Evolutionary conservation across 805 yeast species (phyloP), one percentile per base, ranked within the genome.

Genomic region (Saccharomycopsis sp.): DNA sequence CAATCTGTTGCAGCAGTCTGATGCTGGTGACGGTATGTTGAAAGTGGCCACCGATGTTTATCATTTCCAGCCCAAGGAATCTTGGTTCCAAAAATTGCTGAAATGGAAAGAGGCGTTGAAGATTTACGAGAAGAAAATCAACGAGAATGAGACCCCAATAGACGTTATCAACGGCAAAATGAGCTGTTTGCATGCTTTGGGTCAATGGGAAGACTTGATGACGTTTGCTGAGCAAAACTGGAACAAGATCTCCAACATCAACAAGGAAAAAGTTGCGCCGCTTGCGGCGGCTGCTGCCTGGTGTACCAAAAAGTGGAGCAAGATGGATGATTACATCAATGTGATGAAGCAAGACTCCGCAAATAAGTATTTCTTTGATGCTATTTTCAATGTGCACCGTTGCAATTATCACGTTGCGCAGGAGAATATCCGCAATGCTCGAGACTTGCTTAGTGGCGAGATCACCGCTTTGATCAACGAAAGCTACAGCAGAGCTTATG

Each of bases 231-330:
- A 77, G 51, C 79, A 77, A 32, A 86, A 84, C 55, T 92, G 99
- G 99, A 67, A 64, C 15, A 65, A 68, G 22, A 73, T 94, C 0
- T 67, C 84, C 1, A 68, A 77, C 21, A 95, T 86, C 13, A 75
- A 77, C 30, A 73, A 79, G 51, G 68, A 95, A 42, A 75, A 80
- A 4, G 87, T 92, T 51, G 98, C 98, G 1, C 97, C 98, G 1
- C 64, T 94, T 40, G 98, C 97, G 0, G 98, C 98, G 0, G 96
- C 97, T 2, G 96, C 98, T 1, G 86, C 97, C 1, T 92, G 98
- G 98, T 96, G 97, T 12, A 65, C 94, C 31, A 89, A 89, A 2
- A 92, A 85, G 55, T 94, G 98, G 98, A 96, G 87, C 50, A 70
- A 84, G 52, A 88, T 94, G 87, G 96, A 85, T 53, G 74, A 82